Evolutionary conservation across 306 rosid genomes (phyloP), one percentile per base, ranked within the genome.

Genomic region (Coriaria nepalensis): DNA sequence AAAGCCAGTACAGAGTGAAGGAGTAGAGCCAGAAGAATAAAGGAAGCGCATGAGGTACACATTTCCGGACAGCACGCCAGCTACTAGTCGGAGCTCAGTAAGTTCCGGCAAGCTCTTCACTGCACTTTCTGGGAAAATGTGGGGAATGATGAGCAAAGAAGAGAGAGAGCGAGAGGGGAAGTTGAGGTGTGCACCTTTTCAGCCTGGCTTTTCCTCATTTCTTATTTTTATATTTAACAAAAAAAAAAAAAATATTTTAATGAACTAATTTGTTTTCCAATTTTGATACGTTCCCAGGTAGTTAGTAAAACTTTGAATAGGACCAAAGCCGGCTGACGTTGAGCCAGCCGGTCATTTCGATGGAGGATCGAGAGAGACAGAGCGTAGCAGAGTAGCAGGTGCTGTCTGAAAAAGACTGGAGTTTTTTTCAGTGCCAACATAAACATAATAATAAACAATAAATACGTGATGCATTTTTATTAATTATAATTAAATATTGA

Each of bases 41-140:
- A 34, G 10, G 59, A 48, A 70, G 78, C 66, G 78, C 88, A 76
- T 52, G 76, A 66, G 55, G 50, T 69, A 73, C 73, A 67, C 96
- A 88, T 83, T 60, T 66, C 73, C 53, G 65, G 55, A 54, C 48
- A 33, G 40, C 4, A 38, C 9, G 47, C 76, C 77, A 66, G 76
- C 52, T 13, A 49, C 20, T 37, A 37, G 48, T 40, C 14, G 12
- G 49, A 33, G 52, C 52, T 49, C 56, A 11, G 15, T 9, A 58
- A 38, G 33, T 53, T 38, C 53, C 45, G 47, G 45, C 11, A 37
- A 53, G 35, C 49, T 40, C 39, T 9, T 52, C 44, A 50, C 45
- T 7, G 56, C 58, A 9, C 54, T 60, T 50, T 35, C 40, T 41
- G 32, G 45, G 38, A 42, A 58, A 64, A 57, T 52, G 60, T 33